Base-by-base conservation (phyloP, 768 basidiomycete species). In the Pluteus cervinus region DNA sequence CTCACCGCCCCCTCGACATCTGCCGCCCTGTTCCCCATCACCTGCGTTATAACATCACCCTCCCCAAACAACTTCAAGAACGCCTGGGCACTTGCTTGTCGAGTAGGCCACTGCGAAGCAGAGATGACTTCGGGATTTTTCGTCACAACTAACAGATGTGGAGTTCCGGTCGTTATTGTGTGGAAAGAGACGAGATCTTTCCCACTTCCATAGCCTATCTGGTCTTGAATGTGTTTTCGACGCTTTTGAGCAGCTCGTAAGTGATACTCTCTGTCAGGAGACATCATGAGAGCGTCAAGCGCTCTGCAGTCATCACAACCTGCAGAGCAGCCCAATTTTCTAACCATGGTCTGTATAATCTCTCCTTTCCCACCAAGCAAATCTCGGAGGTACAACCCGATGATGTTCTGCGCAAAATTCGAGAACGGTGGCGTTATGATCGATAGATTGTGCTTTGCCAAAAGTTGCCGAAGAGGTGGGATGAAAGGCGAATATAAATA, bases 251-350 rank as follows among this genome's bases (percentile, higher is more conserved):
- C 7, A 24, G 31, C 16, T 9, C 26, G 25, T 11, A 30, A 29
- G n/a, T n/a, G n/a, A n/a, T n/a, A n/a, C n/a, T n/a, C n/a, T n/a
- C n/a, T n/a, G n/a, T n/a, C n/a, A n/a, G n/a, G n/a, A n/a, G n/a
- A 5, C 47, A 37, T 24, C 14, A 63, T 38, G 42, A 64, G 62
- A 0, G 10, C 35, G 39, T 63, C 52, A 18, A 65, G 20, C 16
- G 18, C 21, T 7, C 41, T 39, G 43, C 62, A 63, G 20, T 61
- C 53, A 8, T 21, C 4, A 38, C 37, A 38, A 15, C n/a, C n/a
- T n/a, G n/a, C n/a, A n/a, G n/a, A n/a, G 37, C 62, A 63, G 5
- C 57, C 58, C n/a, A 25, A 65, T 42, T 26, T 56, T 60, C n/a
- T n/a, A n/a, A n/a, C n/a, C n/a, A n/a, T n/a, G n/a, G n/a, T n/a